Percentiles rank a stretch among this genome's conserved stretches.
These are phyloP conservation scores for Podila horticola DNA, from an alignment of 192 early-diverging fungal genomes.

Conservation along the genomic window DNA sequence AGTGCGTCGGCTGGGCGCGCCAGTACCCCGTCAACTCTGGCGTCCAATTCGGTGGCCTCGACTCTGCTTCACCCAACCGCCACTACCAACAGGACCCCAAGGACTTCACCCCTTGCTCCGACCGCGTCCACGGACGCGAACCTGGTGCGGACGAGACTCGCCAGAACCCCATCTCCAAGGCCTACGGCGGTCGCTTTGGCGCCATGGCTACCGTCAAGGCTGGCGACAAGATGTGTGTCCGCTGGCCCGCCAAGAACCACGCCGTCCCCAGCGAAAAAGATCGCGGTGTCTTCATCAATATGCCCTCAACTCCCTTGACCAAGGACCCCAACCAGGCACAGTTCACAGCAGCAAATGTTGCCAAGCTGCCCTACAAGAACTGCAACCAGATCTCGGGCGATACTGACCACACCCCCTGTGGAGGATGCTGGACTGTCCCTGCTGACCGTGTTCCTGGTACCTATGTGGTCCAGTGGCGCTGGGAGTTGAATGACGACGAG, in stretches of 20 bases:
- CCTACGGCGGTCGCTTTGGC: constrained; percentile 34
- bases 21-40: constrained; percentile 28
- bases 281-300: constrained; percentile 37
- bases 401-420: constrained; percentile 40
- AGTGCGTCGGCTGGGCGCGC: constrained; percentile 38
- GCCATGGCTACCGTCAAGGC: constrained; percentile 22
- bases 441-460: constrained; percentile 9
- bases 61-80: constrained; percentile 18
- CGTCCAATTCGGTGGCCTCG: constrained; percentile 10
- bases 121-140: constrained; percentile 11
- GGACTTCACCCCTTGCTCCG: constrained; percentile 29
- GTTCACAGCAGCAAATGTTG: constrained; percentile 19
- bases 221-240: constrained; percentile 34
- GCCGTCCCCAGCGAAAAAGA: constrained; percentile 21
- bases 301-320: constrained; percentile 12
- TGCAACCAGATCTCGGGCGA: constrained; percentile 23
- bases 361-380: constrained; percentile 47
- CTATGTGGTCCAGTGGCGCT: constrained; percentile 50
- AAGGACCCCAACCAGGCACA: constrained; percentile 30
- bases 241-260: constrained; percentile 53
- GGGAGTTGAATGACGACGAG: constrained; percentile 43
- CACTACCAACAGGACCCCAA: constrained; percentile 36
- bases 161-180: constrained; percentile 27
- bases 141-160: constrained; percentile 25
- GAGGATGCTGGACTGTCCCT: constrained; percentile 38